A percentile compares a stretch with the other conserved stretches of the same genome.
Conservation (phyloP, 148 eudicot species). For the Fagopyrum tataricum region DNA sequence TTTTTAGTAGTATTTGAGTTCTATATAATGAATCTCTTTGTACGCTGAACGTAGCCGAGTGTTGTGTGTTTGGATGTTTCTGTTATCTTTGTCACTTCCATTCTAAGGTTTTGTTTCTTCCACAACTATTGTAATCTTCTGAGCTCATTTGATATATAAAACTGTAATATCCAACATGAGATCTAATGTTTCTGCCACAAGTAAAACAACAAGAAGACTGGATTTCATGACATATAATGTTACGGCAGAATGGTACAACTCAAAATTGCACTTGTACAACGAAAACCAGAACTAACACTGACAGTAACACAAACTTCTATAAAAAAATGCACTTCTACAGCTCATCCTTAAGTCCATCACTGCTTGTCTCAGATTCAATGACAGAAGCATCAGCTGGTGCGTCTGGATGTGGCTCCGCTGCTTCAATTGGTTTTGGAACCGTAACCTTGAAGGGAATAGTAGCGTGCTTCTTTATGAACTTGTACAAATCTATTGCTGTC, state of each 20-base stretch:
- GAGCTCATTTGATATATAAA: too few relatives aligned
- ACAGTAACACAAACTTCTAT: neutral
- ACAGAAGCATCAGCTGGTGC: neutral
- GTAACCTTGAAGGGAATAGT: slow-evolving; percentile 62
- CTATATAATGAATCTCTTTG: too few relatives aligned
- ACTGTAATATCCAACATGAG: too few relatives aligned
- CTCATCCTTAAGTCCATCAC: slow-evolving; percentile 11
- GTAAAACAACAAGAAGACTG: neutral
- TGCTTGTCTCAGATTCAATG: slow-evolving; percentile 2
- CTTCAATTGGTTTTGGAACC: slow-evolving; percentile 38
- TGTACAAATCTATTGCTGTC: slow-evolving; percentile 55
- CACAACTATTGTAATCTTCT: too few relatives aligned
- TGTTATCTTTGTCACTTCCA: too few relatives aligned
- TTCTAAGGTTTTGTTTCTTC: too few relatives aligned
- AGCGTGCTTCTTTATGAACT: slow-evolving; percentile 73
- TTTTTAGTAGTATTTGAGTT: too few relatives aligned
- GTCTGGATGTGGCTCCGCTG: slow-evolving; percentile 18
- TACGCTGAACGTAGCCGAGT: too few relatives aligned
- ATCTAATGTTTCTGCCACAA: neutral
- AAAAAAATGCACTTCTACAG: slow-evolving; percentile 2
- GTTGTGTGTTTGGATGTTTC: too few relatives aligned
- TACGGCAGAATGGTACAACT: neutral
- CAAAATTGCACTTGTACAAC: neutral
- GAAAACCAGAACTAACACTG: neutral
- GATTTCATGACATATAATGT: neutral